Evolutionary conservation across 352 stramenopile species (phyloP).

Genomic region (Elongisporangium senticosum): DNA sequence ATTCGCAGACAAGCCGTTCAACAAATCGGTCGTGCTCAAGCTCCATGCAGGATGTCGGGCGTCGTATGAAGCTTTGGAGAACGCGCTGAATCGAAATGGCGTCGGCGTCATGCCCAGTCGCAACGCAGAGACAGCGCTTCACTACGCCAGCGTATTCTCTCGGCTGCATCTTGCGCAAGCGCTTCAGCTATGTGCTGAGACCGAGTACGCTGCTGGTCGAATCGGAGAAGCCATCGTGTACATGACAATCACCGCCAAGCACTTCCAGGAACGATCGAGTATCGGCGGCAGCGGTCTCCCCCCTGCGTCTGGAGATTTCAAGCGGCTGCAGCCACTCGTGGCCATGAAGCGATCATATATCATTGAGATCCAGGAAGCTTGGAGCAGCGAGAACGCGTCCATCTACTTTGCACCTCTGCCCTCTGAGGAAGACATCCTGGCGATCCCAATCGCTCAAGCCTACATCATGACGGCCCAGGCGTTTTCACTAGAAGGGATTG

Average conservation of each 20-base stretch:
- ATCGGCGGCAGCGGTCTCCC: constrained; percentile 16
- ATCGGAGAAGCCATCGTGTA: constrained; percentile 28
- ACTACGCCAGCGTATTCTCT: constrained; percentile 24
- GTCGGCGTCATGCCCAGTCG: constrained; percentile 3
- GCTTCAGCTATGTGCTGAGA: constrained; percentile 18
- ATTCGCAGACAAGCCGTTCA: constrained; percentile 21
- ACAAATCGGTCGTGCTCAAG: constrained; percentile 25
- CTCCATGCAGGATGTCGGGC: constrained; percentile 24
- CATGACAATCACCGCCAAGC: constrained; percentile 7
- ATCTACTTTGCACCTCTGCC: constrained; percentile 27
- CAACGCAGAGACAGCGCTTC: constrained; percentile 12
- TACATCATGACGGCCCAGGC: constrained; percentile 25
- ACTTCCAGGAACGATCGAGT: constrained; percentile 19
- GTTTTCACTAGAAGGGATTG: constrained; percentile 5
- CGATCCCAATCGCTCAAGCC: constrained; percentile 11
- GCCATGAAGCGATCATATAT: constrained; percentile 12
- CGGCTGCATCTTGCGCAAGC: constrained; percentile 22
- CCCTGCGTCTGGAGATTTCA: constrained; percentile 4
- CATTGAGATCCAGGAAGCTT: constrained; percentile 3
- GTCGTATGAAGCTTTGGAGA: constrained; percentile 15
- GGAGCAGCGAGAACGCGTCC: constrained; percentile 22
- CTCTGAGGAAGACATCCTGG: constrained; percentile 14
- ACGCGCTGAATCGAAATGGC: constrained; percentile 14
- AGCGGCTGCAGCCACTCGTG: constrained; percentile 8
- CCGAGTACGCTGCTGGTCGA: constrained; percentile 11